Evolutionary conservation across 495 filamentous ascomycete species (phyloP).

Genomic region (Daldinia loculata): DNA sequence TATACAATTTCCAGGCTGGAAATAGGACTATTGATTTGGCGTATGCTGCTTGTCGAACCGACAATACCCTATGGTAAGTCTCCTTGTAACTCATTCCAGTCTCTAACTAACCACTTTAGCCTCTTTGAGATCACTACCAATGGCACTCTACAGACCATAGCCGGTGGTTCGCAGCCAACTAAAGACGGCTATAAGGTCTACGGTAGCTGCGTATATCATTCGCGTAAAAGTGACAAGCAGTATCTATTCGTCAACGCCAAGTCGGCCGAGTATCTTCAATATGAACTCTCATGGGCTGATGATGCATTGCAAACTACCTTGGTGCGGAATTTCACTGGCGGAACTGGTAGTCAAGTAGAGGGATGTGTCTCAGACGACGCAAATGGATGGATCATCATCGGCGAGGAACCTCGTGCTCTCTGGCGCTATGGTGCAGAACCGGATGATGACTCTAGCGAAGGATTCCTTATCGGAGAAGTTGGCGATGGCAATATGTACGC

Average conservation of each 20-base stretch:
- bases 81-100: neutral
- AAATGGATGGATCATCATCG: conserved; percentile 49
- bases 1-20: conserved; percentile 46
- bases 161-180: conserved; percentile 46
- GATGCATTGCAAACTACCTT: conserved; percentile 46
- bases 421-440: conserved; percentile 51
- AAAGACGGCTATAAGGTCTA: conserved; percentile 42
- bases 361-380: conserved; percentile 50
- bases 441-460: conserved; percentile 35
- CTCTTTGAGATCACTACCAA: conserved; percentile 47
- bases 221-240: conserved; percentile 41
- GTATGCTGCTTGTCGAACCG: conserved; percentile 47
- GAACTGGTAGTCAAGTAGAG: conserved; percentile 49
- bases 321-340: conserved; percentile 47
- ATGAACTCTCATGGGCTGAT: conserved; percentile 42
- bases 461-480: conserved; percentile 44
- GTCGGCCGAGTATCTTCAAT: conserved; percentile 49
- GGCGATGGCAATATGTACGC: conserved; percentile 45
- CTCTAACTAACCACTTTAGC: conserved; percentile 24
- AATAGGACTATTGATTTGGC: conserved; percentile 42
- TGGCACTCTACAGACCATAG: conserved; percentile 39
- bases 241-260: conserved; percentile 54
- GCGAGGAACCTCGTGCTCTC: conserved; percentile 48
- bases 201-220: conserved; percentile 44
- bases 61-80: conserved; percentile 48